Percentiles rank a stretch among this genome's conserved stretches.
Conservation (phyloP, 192 early-diverging fungal genomes). For the Helicostylum pulchrum region DNA sequence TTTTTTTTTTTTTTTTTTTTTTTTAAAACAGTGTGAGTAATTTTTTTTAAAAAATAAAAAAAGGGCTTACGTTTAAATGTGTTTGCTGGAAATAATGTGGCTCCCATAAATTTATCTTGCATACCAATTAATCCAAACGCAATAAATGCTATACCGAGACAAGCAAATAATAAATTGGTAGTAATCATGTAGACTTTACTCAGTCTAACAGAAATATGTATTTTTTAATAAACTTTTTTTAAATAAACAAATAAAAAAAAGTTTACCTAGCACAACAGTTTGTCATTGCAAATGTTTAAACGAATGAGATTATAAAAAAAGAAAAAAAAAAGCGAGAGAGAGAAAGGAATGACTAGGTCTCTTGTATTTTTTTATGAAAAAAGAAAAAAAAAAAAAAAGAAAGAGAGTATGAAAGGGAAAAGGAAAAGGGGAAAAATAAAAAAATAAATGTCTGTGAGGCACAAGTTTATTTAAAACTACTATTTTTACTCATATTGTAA, state of each 20-base stretch:
- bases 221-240: background rate
- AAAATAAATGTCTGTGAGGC: background rate
- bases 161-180: conserved; percentile 25
- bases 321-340: too few relatives aligned
- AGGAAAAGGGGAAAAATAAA: background rate
- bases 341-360: background rate
- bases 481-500: background rate
- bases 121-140: conserved; percentile 23
- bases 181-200: conserved; percentile 33
- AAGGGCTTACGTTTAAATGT: conserved; percentile 15
- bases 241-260: background rate
- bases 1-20: background rate
- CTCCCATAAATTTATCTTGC: conserved; percentile 17
- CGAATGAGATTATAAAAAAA: too few relatives aligned
- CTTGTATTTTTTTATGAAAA: background rate
- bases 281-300: conserved; percentile 1
- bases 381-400: background rate
- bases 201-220: conserved; percentile 15
- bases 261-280: conserved; percentile 13
- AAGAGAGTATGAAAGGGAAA: background rate
- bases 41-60: background rate
- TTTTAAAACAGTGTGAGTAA: too few relatives aligned
- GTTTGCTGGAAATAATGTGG: conserved; percentile 19
- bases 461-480: conserved; percentile 2
- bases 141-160: conserved; percentile 25